A percentile compares a stretch with the other conserved stretches of the same genome.
These are phyloP conservation scores for Anethum foeniculum DNA, from an alignment of 140 eudicot genomes.

Conservation along the genomic window DNA sequence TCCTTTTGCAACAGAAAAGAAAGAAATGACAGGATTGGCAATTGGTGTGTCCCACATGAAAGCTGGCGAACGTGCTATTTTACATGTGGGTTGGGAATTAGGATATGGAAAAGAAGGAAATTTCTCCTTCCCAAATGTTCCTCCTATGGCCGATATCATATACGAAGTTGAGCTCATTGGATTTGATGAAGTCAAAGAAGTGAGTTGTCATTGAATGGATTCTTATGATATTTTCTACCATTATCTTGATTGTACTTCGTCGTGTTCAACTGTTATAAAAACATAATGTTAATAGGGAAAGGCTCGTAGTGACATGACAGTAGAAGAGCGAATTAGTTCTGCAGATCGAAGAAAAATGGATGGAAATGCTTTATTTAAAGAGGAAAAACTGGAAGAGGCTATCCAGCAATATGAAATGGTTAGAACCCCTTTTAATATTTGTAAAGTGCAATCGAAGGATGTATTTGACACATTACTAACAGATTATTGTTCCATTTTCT, in stretches of 20 bases:
- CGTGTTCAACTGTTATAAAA: background rate
- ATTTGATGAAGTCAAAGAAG: slow-evolving; percentile 94
- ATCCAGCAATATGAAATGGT: slow-evolving; percentile 99
- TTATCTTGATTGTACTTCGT: background rate
- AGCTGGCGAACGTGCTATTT: slow-evolving; percentile 82
- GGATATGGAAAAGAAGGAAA: slow-evolving; percentile 98
- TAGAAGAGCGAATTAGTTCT: slow-evolving; percentile 90
- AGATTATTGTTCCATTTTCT: slow-evolving; percentile 6
- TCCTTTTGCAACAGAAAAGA: slow-evolving; percentile 61
- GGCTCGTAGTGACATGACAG: slow-evolving; percentile 96
- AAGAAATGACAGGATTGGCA: slow-evolving; percentile 77
- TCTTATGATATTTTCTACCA: background rate
- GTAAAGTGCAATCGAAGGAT: background rate
- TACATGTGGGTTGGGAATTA: slow-evolving; percentile 87
- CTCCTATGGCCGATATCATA: slow-evolving; percentile 78
- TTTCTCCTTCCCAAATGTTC: slow-evolving; percentile 96
- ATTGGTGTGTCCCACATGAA: slow-evolving; percentile 78
- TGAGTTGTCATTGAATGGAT: slow-evolving; percentile 23
- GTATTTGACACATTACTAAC: background rate
- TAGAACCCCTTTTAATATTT: background rate
- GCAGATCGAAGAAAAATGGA: slow-evolving; percentile 98
- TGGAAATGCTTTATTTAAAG: slow-evolving; percentile 78
- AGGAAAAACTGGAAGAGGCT: slow-evolving; percentile 87
- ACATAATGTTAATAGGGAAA: slow-evolving; percentile 50
- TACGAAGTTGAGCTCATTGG: slow-evolving; percentile 95